Conservation (phyloP, 2,329 filamentous ascomycete species). For the Epichloe typhina region DNA sequence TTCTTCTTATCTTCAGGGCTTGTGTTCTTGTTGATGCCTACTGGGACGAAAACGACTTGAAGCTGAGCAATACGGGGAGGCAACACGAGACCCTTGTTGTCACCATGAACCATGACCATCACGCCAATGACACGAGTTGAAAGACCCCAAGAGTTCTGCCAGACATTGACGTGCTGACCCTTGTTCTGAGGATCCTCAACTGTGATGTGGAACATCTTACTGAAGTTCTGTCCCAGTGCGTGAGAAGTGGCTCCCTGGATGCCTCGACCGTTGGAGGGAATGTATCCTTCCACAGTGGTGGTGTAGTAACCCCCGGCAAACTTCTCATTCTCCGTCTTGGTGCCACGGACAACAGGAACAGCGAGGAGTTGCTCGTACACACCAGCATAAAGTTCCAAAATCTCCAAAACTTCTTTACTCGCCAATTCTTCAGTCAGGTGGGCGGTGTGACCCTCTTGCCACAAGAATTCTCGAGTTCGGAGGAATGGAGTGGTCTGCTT, state of each 20-base stretch:
- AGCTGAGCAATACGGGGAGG: constrained; percentile 80
- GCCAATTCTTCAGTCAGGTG: constrained; percentile 76
- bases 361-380: constrained; percentile 91
- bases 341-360: constrained; percentile 84
- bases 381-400: constrained; percentile 81
- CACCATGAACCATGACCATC: constrained; percentile 97
- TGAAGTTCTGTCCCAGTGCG: constrained; percentile 93
- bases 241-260: constrained; percentile 96
- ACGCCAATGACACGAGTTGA: constrained; percentile 95
- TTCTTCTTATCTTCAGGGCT: constrained; percentile 64
- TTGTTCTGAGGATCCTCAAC: constrained; percentile 83
- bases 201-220: constrained; percentile 97
- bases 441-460: constrained; percentile 91
- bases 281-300: constrained; percentile 93
- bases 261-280: constrained; percentile 86
- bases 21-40: constrained; percentile 84
- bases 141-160: constrained; percentile 98
- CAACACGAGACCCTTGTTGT: constrained; percentile 88
- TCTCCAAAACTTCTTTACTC: constrained; percentile 76
- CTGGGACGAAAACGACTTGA: constrained; percentile 79
- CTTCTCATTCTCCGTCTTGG: constrained; percentile 96
- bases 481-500: constrained; percentile 86
- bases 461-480: constrained; percentile 86
- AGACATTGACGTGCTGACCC: constrained; percentile 71
- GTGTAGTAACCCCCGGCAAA: constrained; percentile 96